Evolutionary conservation across 768 basidiomycete genomes (phyloP).

Genomic region (Daedaleopsis sinensis): DNA sequence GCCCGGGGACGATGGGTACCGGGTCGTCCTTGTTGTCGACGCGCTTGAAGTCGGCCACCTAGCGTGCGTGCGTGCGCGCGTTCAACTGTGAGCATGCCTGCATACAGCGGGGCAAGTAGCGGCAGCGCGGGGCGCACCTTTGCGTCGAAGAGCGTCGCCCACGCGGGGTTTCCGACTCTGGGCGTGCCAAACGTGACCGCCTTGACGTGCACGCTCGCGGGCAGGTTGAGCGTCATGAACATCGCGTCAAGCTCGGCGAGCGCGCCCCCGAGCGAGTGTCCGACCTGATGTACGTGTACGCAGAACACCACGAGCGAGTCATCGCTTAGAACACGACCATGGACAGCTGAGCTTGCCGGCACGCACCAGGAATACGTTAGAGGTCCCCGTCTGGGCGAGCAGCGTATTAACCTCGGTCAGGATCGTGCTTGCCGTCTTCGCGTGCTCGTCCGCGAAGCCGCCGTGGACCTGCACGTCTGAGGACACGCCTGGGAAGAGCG

Average conservation of each 20-base stretch:
- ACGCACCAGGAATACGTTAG: constrained; percentile 45
- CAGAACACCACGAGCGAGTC: too few species aligned
- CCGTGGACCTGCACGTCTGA: constrained; percentile 48
- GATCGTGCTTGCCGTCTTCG: constrained; percentile 47
- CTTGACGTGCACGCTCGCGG: constrained; percentile 37
- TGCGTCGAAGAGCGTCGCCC: constrained; percentile 42
- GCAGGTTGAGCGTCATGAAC: constrained; percentile 34
- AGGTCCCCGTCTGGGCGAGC: constrained; percentile 40
- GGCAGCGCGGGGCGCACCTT: constrained; percentile 38
- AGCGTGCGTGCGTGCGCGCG: too few species aligned
- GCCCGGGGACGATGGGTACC: constrained; percentile 60
- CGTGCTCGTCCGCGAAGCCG: constrained; percentile 57
- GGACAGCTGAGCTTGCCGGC: background rate
- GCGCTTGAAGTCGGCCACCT: constrained; percentile 31
- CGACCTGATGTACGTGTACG: constrained; percentile 25
- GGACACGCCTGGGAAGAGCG: constrained; percentile 58
- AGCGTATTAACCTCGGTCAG: constrained; percentile 46
- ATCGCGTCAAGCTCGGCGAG: constrained; percentile 35
- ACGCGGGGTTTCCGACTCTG: constrained; percentile 51
- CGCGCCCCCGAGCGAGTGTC: constrained; percentile 37
- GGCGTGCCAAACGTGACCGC: constrained; percentile 53
- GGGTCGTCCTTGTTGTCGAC: constrained; percentile 43
- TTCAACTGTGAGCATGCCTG: background rate
- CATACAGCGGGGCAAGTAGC: too few species aligned
- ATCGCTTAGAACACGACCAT: background rate